Evolutionary conservation across 345 rosid genomes (phyloP).

Genomic region (Salix viminalis): DNA sequence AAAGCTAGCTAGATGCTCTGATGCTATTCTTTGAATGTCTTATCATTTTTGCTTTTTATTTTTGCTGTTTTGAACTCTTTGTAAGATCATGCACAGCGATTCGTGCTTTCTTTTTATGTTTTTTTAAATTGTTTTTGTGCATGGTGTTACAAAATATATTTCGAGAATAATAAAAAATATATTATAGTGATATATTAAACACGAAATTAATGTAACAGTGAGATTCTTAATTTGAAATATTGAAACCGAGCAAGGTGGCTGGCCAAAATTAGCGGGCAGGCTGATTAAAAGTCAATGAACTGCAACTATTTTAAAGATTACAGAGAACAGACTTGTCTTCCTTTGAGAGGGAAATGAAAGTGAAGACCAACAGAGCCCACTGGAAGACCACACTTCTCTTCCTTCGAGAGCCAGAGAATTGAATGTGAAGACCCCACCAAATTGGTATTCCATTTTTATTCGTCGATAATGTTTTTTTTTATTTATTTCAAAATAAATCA

Average conservation of each 20-base stretch:
- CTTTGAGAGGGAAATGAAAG: neutral
- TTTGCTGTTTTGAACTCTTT: too few species aligned
- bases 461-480: too few species aligned
- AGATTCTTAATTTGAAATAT: constrained; percentile 2
- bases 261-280: constrained; percentile 12
- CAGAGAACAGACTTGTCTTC: neutral
- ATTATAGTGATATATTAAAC: too few species aligned
- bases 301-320: constrained; percentile 20
- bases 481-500: too few species aligned
- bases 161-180: too few species aligned
- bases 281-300: constrained; percentile 19
- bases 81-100: neutral
- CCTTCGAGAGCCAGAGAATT: neutral
- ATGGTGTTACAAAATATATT: too few species aligned
- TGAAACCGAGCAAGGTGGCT: constrained; percentile 10
- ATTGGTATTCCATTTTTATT: neutral
- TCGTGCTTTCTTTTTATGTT: neutral
- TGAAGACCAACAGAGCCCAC: constrained; percentile 7
- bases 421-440: neutral
- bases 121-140: too few species aligned
- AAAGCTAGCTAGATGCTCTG: constrained; percentile 23
- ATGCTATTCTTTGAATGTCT: constrained; percentile 16
- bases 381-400: neutral
- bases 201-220: too few species aligned
- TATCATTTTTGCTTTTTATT: neutral